Base-by-base conservation (phyloP, 352 stramenopile species). In the Phytophthora ramorum region DNA sequence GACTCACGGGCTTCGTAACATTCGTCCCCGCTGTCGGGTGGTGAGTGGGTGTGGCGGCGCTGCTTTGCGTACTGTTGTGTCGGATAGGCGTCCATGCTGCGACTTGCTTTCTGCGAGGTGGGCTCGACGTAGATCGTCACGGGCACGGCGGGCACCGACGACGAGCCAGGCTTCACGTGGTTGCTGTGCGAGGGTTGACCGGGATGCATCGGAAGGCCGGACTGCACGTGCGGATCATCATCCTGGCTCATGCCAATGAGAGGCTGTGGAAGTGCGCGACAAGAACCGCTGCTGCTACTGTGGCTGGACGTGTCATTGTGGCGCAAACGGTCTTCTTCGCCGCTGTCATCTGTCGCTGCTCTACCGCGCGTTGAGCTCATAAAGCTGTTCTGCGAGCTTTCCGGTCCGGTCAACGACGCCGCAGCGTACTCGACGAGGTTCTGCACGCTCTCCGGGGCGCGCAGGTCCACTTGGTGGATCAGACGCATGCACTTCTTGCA, bases 401-500 rank as follows among this genome's bases (percentile, higher is more conserved):
- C 71, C 4, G 54, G 40, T 0, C 62, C 61, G n/a, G 66, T 74
- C 38, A 79, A 71, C 10, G 70, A 78, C 17, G 66, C 50, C 24
- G 74, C 71, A 20, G 73, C 73, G 28, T 83, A 79, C 44, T 82
- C 66, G 35, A 69, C 75, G 20, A 71, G 66, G 61, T 81, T 87
- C 61, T 71, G 60, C 37, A 72, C 65, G 22, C 65, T 76, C 45
- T 83, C 65, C 4, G 79, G 78, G 35, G 86, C 76, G 38, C 83
- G 83, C 47, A 90, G 61, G 47, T 87, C 79, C 26, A 90, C 76
- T 50, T 90, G 76, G 28, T 81, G 70, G 55, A 90, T 79, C 52
- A 86, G 74, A 8, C 78, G 79, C 24, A 89, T 69, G 51, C 83
- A 92, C 54, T 85, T 85, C 52, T 89, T 90, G 71, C 83, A 92